Base-by-base conservation (phyloP, 2,329 filamentous ascomycete genomes). In the Septoria petroselini region DNA sequence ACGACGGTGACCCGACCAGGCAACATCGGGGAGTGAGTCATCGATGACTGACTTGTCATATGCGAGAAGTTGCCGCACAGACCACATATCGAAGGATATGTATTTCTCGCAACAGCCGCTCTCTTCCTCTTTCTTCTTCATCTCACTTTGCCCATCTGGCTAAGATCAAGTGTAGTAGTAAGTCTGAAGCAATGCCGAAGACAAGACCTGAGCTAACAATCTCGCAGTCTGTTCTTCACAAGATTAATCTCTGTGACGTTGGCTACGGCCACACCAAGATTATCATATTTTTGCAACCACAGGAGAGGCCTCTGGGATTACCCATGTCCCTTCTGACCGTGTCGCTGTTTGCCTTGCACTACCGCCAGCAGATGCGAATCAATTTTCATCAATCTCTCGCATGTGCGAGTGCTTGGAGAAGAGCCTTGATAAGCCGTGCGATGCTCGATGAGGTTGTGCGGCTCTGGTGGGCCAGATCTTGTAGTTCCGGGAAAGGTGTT, bases 71-170 rank as follows among this genome's bases (percentile, higher is more conserved):
- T 30, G 41, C 29, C 19, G n/a, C 27, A 12, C 11, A 21, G 7
- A 30, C 29, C 30, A 12, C 18, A 17, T 21, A 18, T 44, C 23
- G 8, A 25, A 44, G 30, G 25, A 44, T 27, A 7, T 18, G 23
- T 34, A 18, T 25, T 7, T 17, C 17, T 19, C 30, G n/a, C n/a
- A n/a, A n/a, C 31, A 11, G 21, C 3, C n/a, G 9, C 27, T 4
- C 14, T 21, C 17, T 41, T 8, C 27, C 41, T n/a, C 25, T 43
- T 45, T 41, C 29, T 41, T 46, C 41, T 35, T 21, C 30, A 51
- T 41, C 48, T 39, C 35, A 30, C 41, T 41, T 46, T 44, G 41
- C 41, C n/a, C 48, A 40, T 46, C 41, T 51, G 41, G 48, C 48
- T 51, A 40, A 51, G 41, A 45, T 50, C 41, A 50, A 31, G 33